A percentile compares a stretch with the other conserved stretches of the same genome.
Conservation (phyloP, 768 basidiomycete genomes). For the Filobasidium floriforme region DNA sequence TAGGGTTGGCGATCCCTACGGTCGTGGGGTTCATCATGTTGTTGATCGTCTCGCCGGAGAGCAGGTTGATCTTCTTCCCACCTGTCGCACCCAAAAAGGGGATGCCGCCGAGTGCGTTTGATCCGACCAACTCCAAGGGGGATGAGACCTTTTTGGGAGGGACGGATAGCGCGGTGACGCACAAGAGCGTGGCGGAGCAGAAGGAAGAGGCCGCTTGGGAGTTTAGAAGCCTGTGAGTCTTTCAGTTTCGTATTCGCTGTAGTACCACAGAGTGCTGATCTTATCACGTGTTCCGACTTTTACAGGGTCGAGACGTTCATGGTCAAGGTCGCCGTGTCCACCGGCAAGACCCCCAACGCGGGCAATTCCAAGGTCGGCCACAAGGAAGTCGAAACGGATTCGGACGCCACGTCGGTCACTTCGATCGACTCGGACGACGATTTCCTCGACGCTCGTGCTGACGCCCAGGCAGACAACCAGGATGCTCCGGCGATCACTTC, state of each 20-base stretch:
- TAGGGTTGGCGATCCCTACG: constrained; percentile 43
- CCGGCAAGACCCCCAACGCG: constrained; percentile 31
- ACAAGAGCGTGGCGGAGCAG: constrained; percentile 46
- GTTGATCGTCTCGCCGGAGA: constrained; percentile 42
- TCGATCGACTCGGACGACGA: constrained; percentile 32
- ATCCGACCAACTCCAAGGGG: constrained; percentile 45
- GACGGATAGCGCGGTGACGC: constrained; percentile 41
- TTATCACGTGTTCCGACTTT: no score
- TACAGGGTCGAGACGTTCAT: constrained; percentile 28
- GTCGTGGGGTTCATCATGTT: constrained; percentile 40
- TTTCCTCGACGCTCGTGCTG: constrained; percentile 8
- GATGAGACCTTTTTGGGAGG: constrained; percentile 45
- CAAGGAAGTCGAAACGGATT: constrained; percentile 26
- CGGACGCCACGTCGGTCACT: not conserved
- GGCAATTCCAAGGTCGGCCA: constrained; percentile 43
- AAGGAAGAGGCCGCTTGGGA: constrained; percentile 48
- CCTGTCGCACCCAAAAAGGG: constrained; percentile 42
- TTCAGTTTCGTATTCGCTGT: no score
- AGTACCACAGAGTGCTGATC: not conserved
- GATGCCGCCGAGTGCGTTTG: constrained; percentile 45
- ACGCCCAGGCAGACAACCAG: constrained; percentile 22
- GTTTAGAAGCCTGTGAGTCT: constrained; percentile 35
- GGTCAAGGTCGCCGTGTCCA: constrained; percentile 37
- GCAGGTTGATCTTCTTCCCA: constrained; percentile 45
- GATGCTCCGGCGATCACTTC: constrained; percentile 20